These are phyloP conservation scores for Astrephomene gubernaculifera DNA, from an alignment of 139 green algal species.

Conservation along the genomic window DNA sequence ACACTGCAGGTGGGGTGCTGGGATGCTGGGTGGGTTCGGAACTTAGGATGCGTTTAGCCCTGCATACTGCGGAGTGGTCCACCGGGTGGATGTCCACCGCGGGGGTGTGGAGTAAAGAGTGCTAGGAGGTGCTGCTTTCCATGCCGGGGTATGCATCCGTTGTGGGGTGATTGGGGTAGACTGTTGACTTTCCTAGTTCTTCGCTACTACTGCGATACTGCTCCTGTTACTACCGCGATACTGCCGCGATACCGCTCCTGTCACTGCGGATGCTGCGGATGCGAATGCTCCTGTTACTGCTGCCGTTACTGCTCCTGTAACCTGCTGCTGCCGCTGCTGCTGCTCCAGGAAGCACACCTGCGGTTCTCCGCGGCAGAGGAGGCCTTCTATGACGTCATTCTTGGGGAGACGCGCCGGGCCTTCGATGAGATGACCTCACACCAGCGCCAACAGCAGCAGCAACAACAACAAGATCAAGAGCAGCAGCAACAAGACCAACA, in stretches of 20 bases:
- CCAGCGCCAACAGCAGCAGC: too few relatives aligned
- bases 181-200: neutral
- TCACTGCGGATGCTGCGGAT: neutral
- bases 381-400: constrained; percentile 64
- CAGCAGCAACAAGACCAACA: neutral
- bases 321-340: too few relatives aligned
- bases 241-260: too few relatives aligned
- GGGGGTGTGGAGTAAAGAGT: neutral
- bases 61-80: too few relatives aligned
- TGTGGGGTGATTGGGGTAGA: too few relatives aligned
- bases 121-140: neutral
- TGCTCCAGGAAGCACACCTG: constrained; percentile 49
- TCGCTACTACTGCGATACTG: too few relatives aligned
- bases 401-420: constrained; percentile 20
- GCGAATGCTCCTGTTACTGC: too few relatives aligned
- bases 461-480: too few relatives aligned
- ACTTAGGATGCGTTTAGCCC: neutral
- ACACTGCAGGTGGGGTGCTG: constrained; percentile 36
- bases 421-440: constrained; percentile 1
- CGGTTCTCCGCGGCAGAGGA: constrained; percentile 64
- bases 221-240: too few relatives aligned
- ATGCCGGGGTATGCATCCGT: neutral
- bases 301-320: too few relatives aligned
- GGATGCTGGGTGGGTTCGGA: neutral
- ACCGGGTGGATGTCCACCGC: neutral